These are phyloP conservation scores for Smallanthus sonchifolius DNA, from an alignment of 129 eudicot genomes.

Conservation along the genomic window DNA sequence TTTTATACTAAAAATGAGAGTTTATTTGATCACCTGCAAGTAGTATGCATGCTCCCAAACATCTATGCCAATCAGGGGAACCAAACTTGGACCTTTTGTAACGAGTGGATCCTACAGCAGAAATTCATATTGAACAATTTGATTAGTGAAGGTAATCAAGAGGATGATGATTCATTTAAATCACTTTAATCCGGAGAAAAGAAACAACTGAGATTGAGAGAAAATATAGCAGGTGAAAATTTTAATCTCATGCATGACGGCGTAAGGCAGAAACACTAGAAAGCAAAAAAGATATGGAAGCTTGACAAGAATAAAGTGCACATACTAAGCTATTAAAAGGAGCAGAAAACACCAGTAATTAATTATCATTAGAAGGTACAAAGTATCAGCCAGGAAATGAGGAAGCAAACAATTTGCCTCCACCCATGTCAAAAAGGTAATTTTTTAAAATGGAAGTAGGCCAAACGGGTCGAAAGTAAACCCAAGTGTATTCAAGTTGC, in stretches of 20 bases:
- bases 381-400: not conserved
- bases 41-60: constrained; percentile 99
- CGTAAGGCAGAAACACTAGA: not conserved
- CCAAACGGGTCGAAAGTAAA: not conserved
- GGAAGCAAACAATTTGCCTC: not conserved
- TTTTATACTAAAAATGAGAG: not conserved
- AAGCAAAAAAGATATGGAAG: not conserved
- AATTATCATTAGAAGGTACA: not conserved
- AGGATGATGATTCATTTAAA: not conserved
- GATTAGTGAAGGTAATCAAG: not conserved
- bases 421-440: not conserved
- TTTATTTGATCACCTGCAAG: constrained; percentile 59
- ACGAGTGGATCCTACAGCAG: constrained; percentile 83
- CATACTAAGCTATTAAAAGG: not conserved
- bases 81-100: constrained; percentile 73
- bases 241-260: too few species aligned
- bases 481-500: not conserved
- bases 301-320: not conserved
- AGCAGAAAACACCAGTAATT: not conserved
- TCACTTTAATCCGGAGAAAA: not conserved
- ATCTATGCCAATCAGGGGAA: constrained; percentile 90
- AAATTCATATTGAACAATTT: not conserved
- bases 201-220: not conserved
- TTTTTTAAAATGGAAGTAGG: not conserved
- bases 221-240: not conserved